phyloP scores from a whole-genome alignment of 1,284 basidiomycete genomes.

The Melampsora americana region DNA sequence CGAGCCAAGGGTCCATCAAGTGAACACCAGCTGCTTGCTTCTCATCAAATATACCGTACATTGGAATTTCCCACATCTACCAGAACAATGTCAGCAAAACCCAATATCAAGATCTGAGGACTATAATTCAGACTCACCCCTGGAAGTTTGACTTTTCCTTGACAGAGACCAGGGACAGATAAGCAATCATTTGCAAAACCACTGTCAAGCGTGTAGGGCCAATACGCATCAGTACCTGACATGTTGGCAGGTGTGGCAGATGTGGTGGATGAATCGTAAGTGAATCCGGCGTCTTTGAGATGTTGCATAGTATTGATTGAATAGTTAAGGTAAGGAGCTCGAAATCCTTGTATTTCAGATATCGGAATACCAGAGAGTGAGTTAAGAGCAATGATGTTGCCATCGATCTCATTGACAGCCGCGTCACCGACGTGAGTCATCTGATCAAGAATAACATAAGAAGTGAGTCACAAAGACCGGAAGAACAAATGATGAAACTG shows the following conservation, averaged over 20 bases:
- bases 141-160: slow-evolving; percentile 68
- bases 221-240: slow-evolving; percentile 66
- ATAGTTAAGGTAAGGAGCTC: slow-evolving; percentile 73
- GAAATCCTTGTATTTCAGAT: slow-evolving; percentile 68
- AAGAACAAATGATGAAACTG: background rate
- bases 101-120: slow-evolving; percentile 48
- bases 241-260: slow-evolving; percentile 69
- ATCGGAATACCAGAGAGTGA: slow-evolving; percentile 74
- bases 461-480: slow-evolving; percentile 1
- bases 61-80: slow-evolving; percentile 70
- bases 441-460: slow-evolving; percentile 53
- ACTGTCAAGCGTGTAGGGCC: slow-evolving; percentile 57
- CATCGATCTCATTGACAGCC: slow-evolving; percentile 64
- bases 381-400: slow-evolving; percentile 75
- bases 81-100: slow-evolving; percentile 43
- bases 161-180: slow-evolving; percentile 62
- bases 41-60: slow-evolving; percentile 72
- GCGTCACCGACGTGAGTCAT: slow-evolving; percentile 72
- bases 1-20: slow-evolving; percentile 79
- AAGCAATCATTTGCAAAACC: slow-evolving; percentile 74
- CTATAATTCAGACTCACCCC: slow-evolving; percentile 56
- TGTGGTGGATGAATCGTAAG: slow-evolving; percentile 68
- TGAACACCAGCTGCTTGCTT: slow-evolving; percentile 63
- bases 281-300: slow-evolving; percentile 64
- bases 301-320: slow-evolving; percentile 57